Evolutionary conservation across 1,284 basidiomycete genomes (phyloP).

Genomic region (Trichosporon ovoides): DNA sequence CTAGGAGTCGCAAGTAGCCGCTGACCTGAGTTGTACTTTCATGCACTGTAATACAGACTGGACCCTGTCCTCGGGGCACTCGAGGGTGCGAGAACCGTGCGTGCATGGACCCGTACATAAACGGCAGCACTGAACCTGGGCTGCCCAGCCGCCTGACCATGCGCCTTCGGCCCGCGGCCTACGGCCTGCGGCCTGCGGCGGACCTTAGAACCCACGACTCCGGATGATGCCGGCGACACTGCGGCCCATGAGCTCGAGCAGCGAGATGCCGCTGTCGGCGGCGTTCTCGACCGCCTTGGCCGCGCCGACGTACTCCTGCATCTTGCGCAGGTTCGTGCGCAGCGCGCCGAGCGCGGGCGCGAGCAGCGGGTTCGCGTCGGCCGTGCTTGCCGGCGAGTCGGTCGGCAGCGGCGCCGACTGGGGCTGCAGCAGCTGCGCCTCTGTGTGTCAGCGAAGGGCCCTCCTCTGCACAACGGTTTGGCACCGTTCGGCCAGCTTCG

Average conservation of each 20-base stretch:
- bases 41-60: too few relatives aligned
- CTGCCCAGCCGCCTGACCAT: too few relatives aligned
- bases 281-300: slow-evolving; percentile 25
- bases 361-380: slow-evolving; percentile 28
- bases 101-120: too few relatives aligned
- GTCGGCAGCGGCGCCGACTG: slow-evolving; percentile 12
- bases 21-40: too few relatives aligned
- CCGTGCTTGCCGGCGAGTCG: not conserved
- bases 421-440: slow-evolving; percentile 38
- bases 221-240: slow-evolving; percentile 32
- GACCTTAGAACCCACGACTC: slow-evolving; percentile 31
- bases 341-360: slow-evolving; percentile 26
- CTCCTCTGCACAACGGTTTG: too few relatives aligned
- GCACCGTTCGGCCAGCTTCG: too few relatives aligned
- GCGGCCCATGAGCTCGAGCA: slow-evolving; percentile 29
- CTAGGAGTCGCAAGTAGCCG: not conserved
- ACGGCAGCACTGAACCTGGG: too few relatives aligned
- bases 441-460: slow-evolving; percentile 23
- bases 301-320: slow-evolving; percentile 17
- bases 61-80: too few relatives aligned
- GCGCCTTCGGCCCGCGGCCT: too few relatives aligned
- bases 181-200: too few relatives aligned
- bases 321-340: slow-evolving; percentile 24
- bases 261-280: slow-evolving; percentile 26
- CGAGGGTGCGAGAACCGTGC: too few relatives aligned